Conservation (phyloP, 768 basidiomycete genomes). For the Calocera viscosa region DNA sequence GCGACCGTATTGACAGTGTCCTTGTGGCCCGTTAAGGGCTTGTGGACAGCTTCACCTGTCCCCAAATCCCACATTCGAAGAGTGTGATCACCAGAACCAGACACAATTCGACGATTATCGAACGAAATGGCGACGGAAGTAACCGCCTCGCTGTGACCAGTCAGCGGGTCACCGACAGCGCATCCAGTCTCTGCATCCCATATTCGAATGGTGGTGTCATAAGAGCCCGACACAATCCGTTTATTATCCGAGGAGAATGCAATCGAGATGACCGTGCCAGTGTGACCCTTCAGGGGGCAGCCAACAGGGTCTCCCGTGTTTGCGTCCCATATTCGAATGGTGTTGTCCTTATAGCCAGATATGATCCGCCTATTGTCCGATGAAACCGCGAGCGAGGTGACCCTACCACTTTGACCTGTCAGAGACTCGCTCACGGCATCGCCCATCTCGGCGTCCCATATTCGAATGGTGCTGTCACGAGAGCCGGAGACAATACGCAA, state of each 20-base stretch:
- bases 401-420: too few species aligned
- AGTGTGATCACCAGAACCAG: neutral
- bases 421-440: too few species aligned
- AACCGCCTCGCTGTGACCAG: neutral
- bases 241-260: slow-evolving; percentile 30
- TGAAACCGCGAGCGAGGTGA: too few species aligned
- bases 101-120: too few species aligned
- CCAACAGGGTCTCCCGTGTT: neutral
- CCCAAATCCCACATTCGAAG: slow-evolving; percentile 8
- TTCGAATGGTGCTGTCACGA: too few species aligned
- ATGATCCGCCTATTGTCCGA: too few species aligned
- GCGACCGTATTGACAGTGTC: slow-evolving; percentile 26
- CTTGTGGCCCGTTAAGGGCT: slow-evolving; percentile 24
- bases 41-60: neutral
- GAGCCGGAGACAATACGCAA: too few species aligned
- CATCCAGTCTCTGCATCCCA: slow-evolving; percentile 32
- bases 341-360: slow-evolving; percentile 10
- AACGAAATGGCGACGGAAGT: too few species aligned
- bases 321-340: slow-evolving; percentile 11
- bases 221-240: slow-evolving; percentile 31
- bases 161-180: neutral
- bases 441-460: too few species aligned
- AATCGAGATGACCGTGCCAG: neutral
- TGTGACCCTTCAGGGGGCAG: slow-evolving; percentile 9
- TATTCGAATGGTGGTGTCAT: slow-evolving; percentile 33